A percentile compares a stretch with the other conserved stretches of the same genome.
phyloP scores from a whole-genome alignment of 2,329 filamentous ascomycete genomes.

The Colletotrichum tabaci region DNA sequence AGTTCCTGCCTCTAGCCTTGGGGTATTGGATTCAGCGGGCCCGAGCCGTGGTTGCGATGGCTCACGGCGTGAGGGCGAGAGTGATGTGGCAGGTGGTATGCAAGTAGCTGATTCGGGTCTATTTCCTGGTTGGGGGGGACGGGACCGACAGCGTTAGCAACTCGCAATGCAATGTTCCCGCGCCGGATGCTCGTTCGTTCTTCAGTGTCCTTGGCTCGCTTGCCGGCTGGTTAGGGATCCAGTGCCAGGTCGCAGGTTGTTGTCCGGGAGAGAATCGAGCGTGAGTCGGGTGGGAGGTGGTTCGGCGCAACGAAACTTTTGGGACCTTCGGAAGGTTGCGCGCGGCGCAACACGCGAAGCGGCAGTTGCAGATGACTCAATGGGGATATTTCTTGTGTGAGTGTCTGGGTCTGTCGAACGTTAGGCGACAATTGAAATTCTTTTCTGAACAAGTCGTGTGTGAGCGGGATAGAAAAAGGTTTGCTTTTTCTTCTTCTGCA shows the following conservation, averaged over 20 bases:
- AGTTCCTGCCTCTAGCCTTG: constrained; percentile 45
- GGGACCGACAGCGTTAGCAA: constrained; percentile 45
- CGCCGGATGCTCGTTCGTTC: constrained; percentile 36
- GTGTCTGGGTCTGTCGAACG: constrained; percentile 14
- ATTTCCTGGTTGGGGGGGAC: constrained; percentile 49
- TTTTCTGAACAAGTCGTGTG: constrained; percentile 1
- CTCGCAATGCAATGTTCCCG: constrained; percentile 32
- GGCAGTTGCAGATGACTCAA: constrained; percentile 39
- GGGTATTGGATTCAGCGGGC: constrained; percentile 52
- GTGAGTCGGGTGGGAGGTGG: constrained; percentile 29
- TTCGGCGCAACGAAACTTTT: constrained; percentile 36
- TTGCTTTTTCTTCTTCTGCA: constrained; percentile 24
- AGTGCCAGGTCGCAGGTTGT: constrained; percentile 23
- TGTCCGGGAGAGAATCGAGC: constrained; percentile 33
- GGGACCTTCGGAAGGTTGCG: constrained; percentile 21
- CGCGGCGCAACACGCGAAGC: constrained; percentile 38
- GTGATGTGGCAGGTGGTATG: constrained; percentile 64
- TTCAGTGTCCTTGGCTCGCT: constrained; percentile 11
- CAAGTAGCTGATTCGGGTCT: constrained; percentile 62
- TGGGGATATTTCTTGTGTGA: constrained; percentile 12
- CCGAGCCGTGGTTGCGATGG: constrained; percentile 58
- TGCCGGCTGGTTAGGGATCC: constrained; percentile 24
- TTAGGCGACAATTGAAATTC: constrained; percentile 3
- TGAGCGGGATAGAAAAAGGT: constrained; percentile 4
- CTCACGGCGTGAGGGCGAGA: constrained; percentile 54